Base-by-base conservation (phyloP, 2,329 filamentous ascomycete genomes). In the Epichloe sp. region DNA sequence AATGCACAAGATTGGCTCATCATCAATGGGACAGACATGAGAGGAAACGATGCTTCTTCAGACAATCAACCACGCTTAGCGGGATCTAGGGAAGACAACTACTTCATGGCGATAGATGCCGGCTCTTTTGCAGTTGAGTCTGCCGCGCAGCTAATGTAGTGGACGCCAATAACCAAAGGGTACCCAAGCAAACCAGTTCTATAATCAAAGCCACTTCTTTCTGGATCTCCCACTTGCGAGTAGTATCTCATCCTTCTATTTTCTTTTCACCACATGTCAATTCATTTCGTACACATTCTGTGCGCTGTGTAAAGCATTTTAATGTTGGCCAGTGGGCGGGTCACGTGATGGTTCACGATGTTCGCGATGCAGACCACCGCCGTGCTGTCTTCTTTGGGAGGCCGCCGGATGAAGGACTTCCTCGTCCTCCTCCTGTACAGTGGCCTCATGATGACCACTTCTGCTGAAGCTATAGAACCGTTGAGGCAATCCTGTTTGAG, bases 401-500 rank as follows among this genome's bases (percentile, higher is more conserved):
- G 41, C 52, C 7, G 48, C 51, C 3, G 53, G 53, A 21, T 52
- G 54, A 2, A 59, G 52, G 7, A 47, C 50, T 14, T 54, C 52
- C 34, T 56, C 55, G 21, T 56, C 56, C 31, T 54, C 55, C 41
- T 54, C 57, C 44, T 21, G 40, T 17, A 40, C 47, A n/a, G 48
- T 40, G n/a, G 51, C 45, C 26, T 40, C 44, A 14, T 49, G 43
- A 4, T 46, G 45, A 10, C 31, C 26, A 6, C 15, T 35, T 31
- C 63, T 60, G 53, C 61, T 62, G 52, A 60, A 58, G 53, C 64
- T 61, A 49, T 65, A 68, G 15, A 60, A 62, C 6, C 58, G 59
- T 15, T 60, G 53, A 6, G 64, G 60, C 49, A 67, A 59, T 21
- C 63, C 67, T 2, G 60, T 68, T 54, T 67, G 62, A 2, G 71